A percentile compares a stretch with the other conserved stretches of the same genome.
Conservation (phyloP, 2,329 filamentous ascomycete species). For the Sarocladiaceae sp. region DNA sequence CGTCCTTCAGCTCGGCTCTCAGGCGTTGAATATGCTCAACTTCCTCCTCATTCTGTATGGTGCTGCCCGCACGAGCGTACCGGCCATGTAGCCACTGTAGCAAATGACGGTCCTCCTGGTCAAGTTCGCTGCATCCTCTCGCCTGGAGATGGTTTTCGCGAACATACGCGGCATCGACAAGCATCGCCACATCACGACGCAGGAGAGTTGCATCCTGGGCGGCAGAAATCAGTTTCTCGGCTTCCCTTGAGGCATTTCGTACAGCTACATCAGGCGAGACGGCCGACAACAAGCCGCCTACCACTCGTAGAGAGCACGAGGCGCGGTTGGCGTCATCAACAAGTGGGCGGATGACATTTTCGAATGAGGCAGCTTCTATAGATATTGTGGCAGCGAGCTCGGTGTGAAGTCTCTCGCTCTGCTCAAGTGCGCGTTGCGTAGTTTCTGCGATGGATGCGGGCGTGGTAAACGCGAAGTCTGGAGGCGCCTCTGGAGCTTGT, state of each 20-base stretch:
- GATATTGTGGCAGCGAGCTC: background rate
- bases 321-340: constrained; percentile 18
- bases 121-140: constrained; percentile 12
- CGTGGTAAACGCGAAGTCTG: background rate
- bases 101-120: constrained; percentile 18
- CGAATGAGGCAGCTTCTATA: constrained; percentile 16
- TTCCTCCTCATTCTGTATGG: constrained; percentile 16
- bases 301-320: constrained; percentile 14
- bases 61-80: constrained; percentile 22
- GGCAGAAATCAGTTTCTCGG: constrained; percentile 18
- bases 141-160: constrained; percentile 14
- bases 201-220: constrained; percentile 17
- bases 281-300: constrained; percentile 19
- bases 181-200: constrained; percentile 19
- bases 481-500: background rate
- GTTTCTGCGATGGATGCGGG: background rate
- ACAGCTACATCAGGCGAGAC: constrained; percentile 19
- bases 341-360: constrained; percentile 17
- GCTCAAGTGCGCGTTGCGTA: background rate
- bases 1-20: constrained; percentile 17
- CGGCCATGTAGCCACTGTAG: constrained; percentile 21
- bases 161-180: constrained; percentile 18
- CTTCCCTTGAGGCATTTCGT: constrained; percentile 22
- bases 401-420: background rate
- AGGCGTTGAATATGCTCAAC: constrained; percentile 15